phyloP scores from a whole-genome alignment of 2,329 filamentous ascomycete genomes.

The Leptosphaerulina australis region DNA sequence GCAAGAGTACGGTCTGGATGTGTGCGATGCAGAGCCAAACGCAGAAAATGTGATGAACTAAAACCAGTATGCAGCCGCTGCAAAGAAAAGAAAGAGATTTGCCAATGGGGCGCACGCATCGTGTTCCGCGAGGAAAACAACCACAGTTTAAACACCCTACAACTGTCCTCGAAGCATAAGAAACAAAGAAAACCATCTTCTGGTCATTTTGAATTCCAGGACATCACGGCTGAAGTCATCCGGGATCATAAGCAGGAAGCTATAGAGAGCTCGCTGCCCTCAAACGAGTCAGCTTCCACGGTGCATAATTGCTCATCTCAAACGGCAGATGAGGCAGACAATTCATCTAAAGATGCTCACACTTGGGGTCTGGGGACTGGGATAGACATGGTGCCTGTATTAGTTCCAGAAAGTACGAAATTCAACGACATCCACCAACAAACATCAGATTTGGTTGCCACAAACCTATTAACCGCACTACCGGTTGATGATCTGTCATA shows the following conservation, averaged over 20 bases:
- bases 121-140: slow-evolving; percentile 24
- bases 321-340: not conserved
- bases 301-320: not conserved
- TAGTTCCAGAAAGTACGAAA: not conserved
- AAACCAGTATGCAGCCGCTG: slow-evolving; percentile 28
- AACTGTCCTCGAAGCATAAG: not conserved
- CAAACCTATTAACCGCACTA: no score
- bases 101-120: slow-evolving; percentile 25
- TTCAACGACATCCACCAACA: not conserved
- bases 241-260: not conserved
- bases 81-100: slow-evolving; percentile 19
- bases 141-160: not conserved
- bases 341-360: not conserved
- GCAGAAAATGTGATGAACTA: slow-evolving; percentile 27
- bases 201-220: not conserved
- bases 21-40: slow-evolving; percentile 18
- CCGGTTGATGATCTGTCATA: not conserved
- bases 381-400: not conserved
- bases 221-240: not conserved
- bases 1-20: not conserved
- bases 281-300: not conserved
- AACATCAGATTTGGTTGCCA: not conserved
- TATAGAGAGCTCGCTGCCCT: not conserved
- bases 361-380: not conserved
- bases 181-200: not conserved